Conservation (phyloP, 2,329 filamentous ascomycete genomes). For the Ophiostoma ips region DNA sequence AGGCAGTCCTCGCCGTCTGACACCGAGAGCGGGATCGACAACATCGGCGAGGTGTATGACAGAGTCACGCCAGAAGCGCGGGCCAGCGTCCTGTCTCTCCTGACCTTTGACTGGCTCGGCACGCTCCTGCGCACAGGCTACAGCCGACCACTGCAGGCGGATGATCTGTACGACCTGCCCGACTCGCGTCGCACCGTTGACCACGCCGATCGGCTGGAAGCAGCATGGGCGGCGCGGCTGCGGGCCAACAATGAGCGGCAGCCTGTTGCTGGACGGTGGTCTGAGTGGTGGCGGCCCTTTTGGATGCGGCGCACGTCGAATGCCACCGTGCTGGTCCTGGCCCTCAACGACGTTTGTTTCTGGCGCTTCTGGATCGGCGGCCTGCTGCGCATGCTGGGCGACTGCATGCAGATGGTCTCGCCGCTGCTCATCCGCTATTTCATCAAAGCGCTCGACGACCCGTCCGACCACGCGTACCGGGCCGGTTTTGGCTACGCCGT, state of each 20-base stretch:
- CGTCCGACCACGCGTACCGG: conserved; percentile 13
- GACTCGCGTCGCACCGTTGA: conserved; percentile 8
- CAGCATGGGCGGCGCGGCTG: conserved; percentile 13
- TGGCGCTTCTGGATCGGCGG: conserved; percentile 20
- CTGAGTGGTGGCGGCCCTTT: conserved; percentile 14
- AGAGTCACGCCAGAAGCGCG: conserved; percentile 12
- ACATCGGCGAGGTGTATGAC: conserved; percentile 4
- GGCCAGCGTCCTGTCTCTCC: conserved; percentile 14
- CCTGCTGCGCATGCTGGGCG: conserved; percentile 17
- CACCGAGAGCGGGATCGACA: conserved; percentile 2
- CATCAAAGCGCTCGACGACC: conserved; percentile 14
- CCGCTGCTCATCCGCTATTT: conserved; percentile 17
- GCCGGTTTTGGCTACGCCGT: conserved; percentile 16
- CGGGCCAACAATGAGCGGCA: conserved; percentile 9
- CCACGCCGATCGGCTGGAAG: conserved; percentile 15
- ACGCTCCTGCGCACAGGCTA: conserved; percentile 14
- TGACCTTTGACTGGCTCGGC: conserved; percentile 16
- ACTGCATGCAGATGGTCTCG: conserved; percentile 16
- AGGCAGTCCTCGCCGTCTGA: not conserved
- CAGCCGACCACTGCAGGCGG: conserved; percentile 14
- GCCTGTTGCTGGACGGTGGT: conserved; percentile 1
- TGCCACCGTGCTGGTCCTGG: conserved; percentile 16
- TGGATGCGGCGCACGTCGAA: conserved; percentile 17
- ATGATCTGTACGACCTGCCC: conserved; percentile 14
- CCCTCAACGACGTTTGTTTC: conserved; percentile 21